A percentile compares a stretch with the other conserved stretches of the same genome.
phyloP scores from a whole-genome alignment of 2,329 filamentous ascomycete genomes.

The Trichophyton rubrum region DNA sequence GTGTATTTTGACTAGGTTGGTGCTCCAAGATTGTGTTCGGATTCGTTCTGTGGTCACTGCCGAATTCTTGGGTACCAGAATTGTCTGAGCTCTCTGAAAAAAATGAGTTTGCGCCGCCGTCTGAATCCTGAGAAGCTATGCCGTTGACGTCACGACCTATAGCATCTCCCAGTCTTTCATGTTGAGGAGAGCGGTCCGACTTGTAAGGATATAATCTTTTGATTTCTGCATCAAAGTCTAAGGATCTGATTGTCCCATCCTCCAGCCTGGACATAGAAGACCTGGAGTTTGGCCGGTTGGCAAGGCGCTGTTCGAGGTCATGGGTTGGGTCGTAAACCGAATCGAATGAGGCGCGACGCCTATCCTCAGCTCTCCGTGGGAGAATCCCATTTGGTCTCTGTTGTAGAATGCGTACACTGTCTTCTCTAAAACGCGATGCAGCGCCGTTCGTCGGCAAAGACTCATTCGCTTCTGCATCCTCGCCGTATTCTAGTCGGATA shows the following conservation, averaged over 20 bases:
- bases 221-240: constrained; percentile 1
- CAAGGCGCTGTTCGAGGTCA: constrained; percentile 37
- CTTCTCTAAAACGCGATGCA: neutral
- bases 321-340: constrained; percentile 40
- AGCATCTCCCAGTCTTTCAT: neutral
- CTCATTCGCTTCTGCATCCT: constrained; percentile 23
- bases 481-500: constrained; percentile 54
- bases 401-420: neutral
- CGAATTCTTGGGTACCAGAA: neutral
- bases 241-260: constrained; percentile 14
- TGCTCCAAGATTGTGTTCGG: neutral
- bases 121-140: neutral
- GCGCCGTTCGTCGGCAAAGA: constrained; percentile 6
- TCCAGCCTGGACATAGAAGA: constrained; percentile 34
- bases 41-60: neutral
- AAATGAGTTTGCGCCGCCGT: neutral
- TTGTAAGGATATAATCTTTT: neutral
- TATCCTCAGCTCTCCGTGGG: constrained; percentile 6
- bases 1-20: neutral
- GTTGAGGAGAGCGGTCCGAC: neutral
- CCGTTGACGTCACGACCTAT: neutral
- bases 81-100: neutral
- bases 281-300: constrained; percentile 30
- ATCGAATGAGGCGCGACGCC: constrained; percentile 42
- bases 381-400: constrained; percentile 5